A percentile compares a stretch with the other conserved stretches of the same genome.
Evolutionary conservation across 352 stramenopile genomes (phyloP).

Genomic region (Phytophthora uliginosa): DNA sequence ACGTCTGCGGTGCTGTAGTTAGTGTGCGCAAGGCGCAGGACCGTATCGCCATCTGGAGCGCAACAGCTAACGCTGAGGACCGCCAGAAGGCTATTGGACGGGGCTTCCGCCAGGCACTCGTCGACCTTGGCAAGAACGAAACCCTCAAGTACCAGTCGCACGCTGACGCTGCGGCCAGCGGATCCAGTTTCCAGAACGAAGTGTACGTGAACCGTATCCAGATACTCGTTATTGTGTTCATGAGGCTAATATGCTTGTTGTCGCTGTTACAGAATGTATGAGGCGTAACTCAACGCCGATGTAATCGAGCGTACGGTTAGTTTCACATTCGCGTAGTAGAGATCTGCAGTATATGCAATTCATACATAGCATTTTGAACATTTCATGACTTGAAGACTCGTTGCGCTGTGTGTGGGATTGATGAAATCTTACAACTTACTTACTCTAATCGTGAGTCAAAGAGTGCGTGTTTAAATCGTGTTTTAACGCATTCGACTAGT

Average conservation of each 20-base stretch:
- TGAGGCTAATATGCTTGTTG: constrained; percentile 17
- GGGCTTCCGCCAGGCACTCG: constrained; percentile 82
- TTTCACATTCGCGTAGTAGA: constrained; percentile 62
- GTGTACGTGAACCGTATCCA: constrained; percentile 66
- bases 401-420: neutral
- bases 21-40: constrained; percentile 96
- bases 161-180: constrained; percentile 85
- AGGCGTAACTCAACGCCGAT: constrained; percentile 79
- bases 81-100: constrained; percentile 85
- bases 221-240: neutral
- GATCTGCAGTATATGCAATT: constrained; percentile 46
- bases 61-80: constrained; percentile 78
- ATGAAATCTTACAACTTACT: neutral
- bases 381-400: constrained; percentile 4
- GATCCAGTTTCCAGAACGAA: constrained; percentile 94
- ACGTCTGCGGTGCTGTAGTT: constrained; percentile 97
- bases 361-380: constrained; percentile 45
- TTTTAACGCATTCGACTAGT: constrained; percentile 39
- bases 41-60: constrained; percentile 96
- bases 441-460: neutral
- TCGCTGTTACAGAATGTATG: constrained; percentile 76
- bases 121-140: constrained; percentile 91
- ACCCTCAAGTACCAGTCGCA: constrained; percentile 92
- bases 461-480: constrained; percentile 13
- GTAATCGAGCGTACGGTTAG: constrained; percentile 61